Evolutionary conservation across 768 basidiomycete genomes (phyloP).

Genomic region (Suillus spraguei): DNA sequence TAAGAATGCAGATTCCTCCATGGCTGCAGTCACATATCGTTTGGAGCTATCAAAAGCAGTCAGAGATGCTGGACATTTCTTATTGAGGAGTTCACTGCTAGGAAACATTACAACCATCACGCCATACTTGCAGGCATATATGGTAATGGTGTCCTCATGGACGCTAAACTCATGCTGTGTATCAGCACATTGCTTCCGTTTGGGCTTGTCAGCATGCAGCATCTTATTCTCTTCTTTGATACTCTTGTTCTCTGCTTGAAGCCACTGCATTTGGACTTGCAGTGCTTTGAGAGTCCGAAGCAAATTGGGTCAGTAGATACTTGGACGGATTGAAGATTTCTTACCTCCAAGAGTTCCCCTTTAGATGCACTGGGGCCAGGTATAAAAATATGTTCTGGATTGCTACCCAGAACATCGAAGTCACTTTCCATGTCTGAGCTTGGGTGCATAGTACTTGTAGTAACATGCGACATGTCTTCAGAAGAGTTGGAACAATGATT

Average conservation of each 20-base stretch:
- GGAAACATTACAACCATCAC: too few relatives aligned
- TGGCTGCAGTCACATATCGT: too few relatives aligned
- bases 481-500: neutral
- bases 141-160: too few relatives aligned
- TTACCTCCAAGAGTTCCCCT: neutral
- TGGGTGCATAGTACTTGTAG: neutral
- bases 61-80: too few relatives aligned
- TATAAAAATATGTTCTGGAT: neutral
- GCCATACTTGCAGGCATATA: too few relatives aligned
- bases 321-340: neutral
- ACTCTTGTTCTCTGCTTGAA: conserved; percentile 2
- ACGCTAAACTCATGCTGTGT: too few relatives aligned
- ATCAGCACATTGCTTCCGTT: neutral
- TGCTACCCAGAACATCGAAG: neutral
- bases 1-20: too few relatives aligned
- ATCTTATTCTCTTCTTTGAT: conserved; percentile 4
- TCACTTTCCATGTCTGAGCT: neutral
- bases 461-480: neutral
- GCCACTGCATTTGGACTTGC: conserved; percentile 1
- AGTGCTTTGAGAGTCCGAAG: neutral
- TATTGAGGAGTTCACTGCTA: too few relatives aligned
- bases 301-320: neutral
- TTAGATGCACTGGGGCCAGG: neutral
- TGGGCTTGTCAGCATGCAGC: neutral
- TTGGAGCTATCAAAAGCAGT: too few relatives aligned